Base-by-base conservation (phyloP, 805 yeast genomes). In the Yarrowia divulgata region DNA sequence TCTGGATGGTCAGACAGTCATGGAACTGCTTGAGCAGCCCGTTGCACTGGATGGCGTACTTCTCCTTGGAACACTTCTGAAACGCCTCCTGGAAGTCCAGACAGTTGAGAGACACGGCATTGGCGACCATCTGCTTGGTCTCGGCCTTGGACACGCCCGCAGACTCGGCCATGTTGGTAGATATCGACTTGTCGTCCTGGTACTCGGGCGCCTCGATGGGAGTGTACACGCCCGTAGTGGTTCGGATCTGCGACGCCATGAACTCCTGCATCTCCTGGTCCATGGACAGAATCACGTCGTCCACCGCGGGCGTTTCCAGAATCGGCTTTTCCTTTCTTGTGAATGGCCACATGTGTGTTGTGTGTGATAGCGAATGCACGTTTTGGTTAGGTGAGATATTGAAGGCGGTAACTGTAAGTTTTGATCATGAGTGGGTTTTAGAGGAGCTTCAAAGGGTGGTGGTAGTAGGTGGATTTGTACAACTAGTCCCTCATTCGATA, bases 261-360 rank as follows among this genome's bases (percentile, higher is more conserved):
- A 39, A 63, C 39, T 63, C 37, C 57, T 63, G 68, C n/a, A 63
- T 14, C 14, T 63, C 68, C 68, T 48, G 2, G 48, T 63, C 68
- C 68, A 63, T 48, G n/a, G 37, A 29, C 23, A 29, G 23, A 9
- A 63, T 37, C 10, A 63, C 48, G 39, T 63, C 68, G 4, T 35
- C 39, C 35, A 18, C 43, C 9, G 57, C 57, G n/a, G 42, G 42
- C 9, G 42, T 46, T 37, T 62, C 35, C 45, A 35, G 55, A n/a
- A n/a, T 18, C 39, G n/a, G 58, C n/a, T 37, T 19, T 49, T 37
- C 39, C 23, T 48, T 34, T 6, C 16, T 7, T 7, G 3, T n/a
- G 32, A 60, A 60, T 3, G 66, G 66, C 66, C 66, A 60, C 66
- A 45, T 12, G 13, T 39, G 60, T 16, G 23, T 2, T 3, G 37